Conservation (phyloP, 106 monocot genomes). For the Hemerocallis citrina region DNA sequence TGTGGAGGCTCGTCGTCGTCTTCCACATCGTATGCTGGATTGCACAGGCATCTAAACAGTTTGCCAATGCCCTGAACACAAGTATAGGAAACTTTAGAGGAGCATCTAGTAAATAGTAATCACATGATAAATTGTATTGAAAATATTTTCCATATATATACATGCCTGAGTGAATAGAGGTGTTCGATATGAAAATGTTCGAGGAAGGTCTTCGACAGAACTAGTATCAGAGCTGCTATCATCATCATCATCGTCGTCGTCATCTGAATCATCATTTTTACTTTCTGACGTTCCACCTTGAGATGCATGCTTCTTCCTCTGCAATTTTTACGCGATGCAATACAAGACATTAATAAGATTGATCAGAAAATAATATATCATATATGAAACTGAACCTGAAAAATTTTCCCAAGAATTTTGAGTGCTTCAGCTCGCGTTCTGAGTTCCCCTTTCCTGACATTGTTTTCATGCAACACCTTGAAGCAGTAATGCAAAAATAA, state of each 20-base stretch:
- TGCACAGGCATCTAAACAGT: constrained; percentile 78
- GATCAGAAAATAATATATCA: too few relatives aligned
- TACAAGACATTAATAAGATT: neutral
- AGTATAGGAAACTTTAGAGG: neutral
- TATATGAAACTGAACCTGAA: too few relatives aligned
- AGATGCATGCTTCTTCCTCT: constrained; percentile 43
- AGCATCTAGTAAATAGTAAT: neutral
- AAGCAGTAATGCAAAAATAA: too few relatives aligned
- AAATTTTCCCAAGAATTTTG: constrained; percentile 67
- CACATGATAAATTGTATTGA: too few relatives aligned
- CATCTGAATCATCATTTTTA: constrained; percentile 19
- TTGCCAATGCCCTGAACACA: constrained; percentile 60
- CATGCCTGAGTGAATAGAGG: constrained; percentile 70
- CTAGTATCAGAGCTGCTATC: constrained; percentile 55
- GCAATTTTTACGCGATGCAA: too few relatives aligned
- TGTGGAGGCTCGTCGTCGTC: constrained; percentile 44
- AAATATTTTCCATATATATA: neutral
- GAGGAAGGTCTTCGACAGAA: constrained; percentile 42
- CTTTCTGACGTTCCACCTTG: constrained; percentile 23
- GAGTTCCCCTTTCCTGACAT: constrained; percentile 66
- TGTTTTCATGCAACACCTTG: constrained; percentile 66
- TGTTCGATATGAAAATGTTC: constrained; percentile 32
- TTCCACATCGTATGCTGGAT: constrained; percentile 75
- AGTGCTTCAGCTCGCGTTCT: constrained; percentile 56
- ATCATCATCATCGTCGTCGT: too few relatives aligned